Evolutionary conservation across 352 stramenopile genomes (phyloP), one percentile per base, ranked within the genome.

Genomic region (Thalassiosira livingstoniorum): DNA sequence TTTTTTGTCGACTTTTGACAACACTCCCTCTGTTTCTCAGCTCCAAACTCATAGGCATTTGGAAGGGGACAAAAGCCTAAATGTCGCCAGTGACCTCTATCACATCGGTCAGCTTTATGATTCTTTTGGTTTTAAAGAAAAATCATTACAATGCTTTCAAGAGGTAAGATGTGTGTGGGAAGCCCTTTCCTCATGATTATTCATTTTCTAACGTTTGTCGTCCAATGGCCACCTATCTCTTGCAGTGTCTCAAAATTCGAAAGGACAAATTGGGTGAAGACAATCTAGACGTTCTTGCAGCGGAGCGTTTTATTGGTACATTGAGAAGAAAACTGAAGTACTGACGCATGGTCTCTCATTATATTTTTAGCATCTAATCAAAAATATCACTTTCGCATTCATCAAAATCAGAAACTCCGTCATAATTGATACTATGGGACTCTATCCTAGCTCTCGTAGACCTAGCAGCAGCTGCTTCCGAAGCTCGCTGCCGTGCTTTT

Each of bases 21-120:
- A n/a, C n/a, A n/a, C n/a, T n/a, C n/a, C n/a, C n/a, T n/a, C n/a
- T n/a, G n/a, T n/a, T n/a, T n/a, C n/a, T n/a, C n/a, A n/a, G n/a
- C 82, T 90, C 43, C 69, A 62, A 34, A 68, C 84, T 60, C 72
- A 87, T 64, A 23, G 77, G 15, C 54, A 61, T 27, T 82, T 71
- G 67, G 62, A 83, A 58, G 85, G 85, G 3, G 81, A 87, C 54
- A 81, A 80, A 47, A 85, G 69, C 32, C 61, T 87, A 5, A 54
- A 78, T 65, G 74, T 88, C 45, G 85, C 81, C 23, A 60, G 70
- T 34, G 68, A 80, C 39, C 55, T 90, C 11, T 87, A 83, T 27
- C 70, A 87, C 18, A 86, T 90, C 47, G 85, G 77, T 10, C 73
- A 80, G 32, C 80, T 90, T 2, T 90, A 87, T 73, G 77, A 85